phyloP scores from a whole-genome alignment of 768 basidiomycete species.

The Russula vinacea region DNA sequence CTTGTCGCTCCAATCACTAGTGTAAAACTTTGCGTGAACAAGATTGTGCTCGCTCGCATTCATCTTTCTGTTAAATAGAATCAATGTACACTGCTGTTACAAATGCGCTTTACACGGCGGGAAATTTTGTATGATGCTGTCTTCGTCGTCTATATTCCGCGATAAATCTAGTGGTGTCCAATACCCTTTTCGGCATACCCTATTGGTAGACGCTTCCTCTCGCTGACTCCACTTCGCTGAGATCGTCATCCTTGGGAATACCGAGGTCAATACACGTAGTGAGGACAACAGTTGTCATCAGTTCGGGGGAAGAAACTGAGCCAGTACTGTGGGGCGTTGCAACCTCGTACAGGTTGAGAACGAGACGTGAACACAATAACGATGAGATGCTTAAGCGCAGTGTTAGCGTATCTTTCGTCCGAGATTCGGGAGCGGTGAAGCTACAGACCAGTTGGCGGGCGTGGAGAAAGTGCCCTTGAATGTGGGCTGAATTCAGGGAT shows the following conservation, averaged over 20 bases:
- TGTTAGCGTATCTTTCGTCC: not conserved
- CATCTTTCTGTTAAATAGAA: not conserved
- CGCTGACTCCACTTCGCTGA: not conserved
- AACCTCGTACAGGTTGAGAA: constrained; percentile 52
- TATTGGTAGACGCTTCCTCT: too few relatives aligned
- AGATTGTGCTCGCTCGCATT: too few relatives aligned
- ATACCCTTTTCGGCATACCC: not conserved
- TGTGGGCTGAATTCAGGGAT: constrained; percentile 41
- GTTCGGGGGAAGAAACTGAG: not conserved
- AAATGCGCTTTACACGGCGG: not conserved
- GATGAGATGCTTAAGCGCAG: constrained; percentile 43
- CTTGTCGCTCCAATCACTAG: not conserved
- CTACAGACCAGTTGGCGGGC: constrained; percentile 47
- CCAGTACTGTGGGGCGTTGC: constrained; percentile 28
- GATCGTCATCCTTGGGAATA: not conserved
- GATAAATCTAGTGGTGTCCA: not conserved
- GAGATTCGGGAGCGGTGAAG: not conserved
- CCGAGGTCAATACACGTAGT: constrained; percentile 29
- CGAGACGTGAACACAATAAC: constrained; percentile 53
- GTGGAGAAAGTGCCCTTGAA: constrained; percentile 49
- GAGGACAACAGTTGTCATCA: constrained; percentile 30
- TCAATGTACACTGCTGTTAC: not conserved
- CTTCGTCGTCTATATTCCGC: not conserved
- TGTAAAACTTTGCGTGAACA: not conserved
- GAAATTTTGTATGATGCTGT: too few relatives aligned